phyloP scores from a whole-genome alignment of 2,329 filamentous ascomycete species.

The Kalaharituber pfeilii region DNA sequence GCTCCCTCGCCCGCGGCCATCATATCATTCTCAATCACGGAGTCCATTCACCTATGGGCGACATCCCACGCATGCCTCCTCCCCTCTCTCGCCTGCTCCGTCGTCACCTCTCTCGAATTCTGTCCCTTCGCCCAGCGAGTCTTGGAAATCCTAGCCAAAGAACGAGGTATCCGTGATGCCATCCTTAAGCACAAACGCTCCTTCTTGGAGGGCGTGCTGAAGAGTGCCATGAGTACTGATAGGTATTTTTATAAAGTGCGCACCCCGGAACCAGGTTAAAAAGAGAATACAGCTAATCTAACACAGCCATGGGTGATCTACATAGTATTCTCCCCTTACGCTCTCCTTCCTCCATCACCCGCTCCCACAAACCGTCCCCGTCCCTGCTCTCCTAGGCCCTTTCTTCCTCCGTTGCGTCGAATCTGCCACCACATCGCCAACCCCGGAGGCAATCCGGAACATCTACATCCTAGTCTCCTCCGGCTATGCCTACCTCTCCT shows the following conservation, averaged over 20 bases:
- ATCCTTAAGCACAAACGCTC: constrained; percentile 12
- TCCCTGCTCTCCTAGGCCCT: constrained; percentile 13
- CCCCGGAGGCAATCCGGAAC: constrained; percentile 10
- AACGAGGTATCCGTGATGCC: constrained; percentile 8
- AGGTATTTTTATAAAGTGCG: constrained; percentile 16
- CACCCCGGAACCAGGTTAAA: neutral
- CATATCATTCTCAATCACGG: constrained; percentile 25
- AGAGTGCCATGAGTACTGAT: constrained; percentile 16
- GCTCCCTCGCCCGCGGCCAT: constrained; percentile 19
- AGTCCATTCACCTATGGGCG: constrained; percentile 30
- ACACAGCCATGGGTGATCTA: neutral
- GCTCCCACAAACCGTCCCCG: constrained; percentile 12
- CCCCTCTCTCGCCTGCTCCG: constrained; percentile 29
- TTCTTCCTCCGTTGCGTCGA: constrained; percentile 16
- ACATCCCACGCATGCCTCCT: constrained; percentile 35
- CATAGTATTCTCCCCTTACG: constrained; percentile 15
- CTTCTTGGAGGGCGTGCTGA: constrained; percentile 15
- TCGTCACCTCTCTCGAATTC: constrained; percentile 35
- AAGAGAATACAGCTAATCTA: neutral
- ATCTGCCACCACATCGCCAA: constrained; percentile 11
- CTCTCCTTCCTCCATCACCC: constrained; percentile 15
- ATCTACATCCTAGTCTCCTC: constrained; percentile 18
- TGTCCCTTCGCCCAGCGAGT: constrained; percentile 36
- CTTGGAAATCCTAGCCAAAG: constrained; percentile 33
- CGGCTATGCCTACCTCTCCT: constrained; percentile 6